Percentiles rank a stretch among this genome's conserved stretches.
Conservation (phyloP, 495 filamentous ascomycete genomes). For the Letharia lupina region DNA sequence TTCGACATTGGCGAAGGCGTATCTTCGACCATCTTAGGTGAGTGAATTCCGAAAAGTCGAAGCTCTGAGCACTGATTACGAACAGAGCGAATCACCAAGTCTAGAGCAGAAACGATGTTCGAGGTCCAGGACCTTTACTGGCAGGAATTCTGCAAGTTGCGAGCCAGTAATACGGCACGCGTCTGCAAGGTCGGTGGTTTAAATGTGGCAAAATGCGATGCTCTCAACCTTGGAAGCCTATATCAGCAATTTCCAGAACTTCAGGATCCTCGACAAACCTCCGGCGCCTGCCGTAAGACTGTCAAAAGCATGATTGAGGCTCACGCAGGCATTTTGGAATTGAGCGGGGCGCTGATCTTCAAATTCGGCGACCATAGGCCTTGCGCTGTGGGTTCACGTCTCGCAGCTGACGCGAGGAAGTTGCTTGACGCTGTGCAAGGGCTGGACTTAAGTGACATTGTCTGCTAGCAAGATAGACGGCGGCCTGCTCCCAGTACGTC, state of each 20-base stretch:
- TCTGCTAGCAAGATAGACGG: neutral
- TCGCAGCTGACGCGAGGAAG: neutral
- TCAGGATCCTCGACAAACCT: neutral
- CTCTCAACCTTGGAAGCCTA: neutral
- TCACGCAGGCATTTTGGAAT: neutral
- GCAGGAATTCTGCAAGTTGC: slow-evolving; percentile 1
- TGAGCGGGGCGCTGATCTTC: neutral
- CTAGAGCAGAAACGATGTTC: slow-evolving; percentile 5
- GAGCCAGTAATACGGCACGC: neutral
- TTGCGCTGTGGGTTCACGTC: slow-evolving; percentile 7
- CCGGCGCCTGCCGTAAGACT: neutral
- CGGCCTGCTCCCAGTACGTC: neutral
- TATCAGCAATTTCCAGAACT: slow-evolving; percentile 10
- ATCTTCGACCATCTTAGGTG: slow-evolving; percentile 2
- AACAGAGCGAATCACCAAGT: neutral
- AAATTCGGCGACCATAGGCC: neutral
- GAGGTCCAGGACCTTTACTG: neutral
- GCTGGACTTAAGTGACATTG: neutral
- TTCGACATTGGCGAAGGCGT: neutral
- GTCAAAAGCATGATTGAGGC: slow-evolving; percentile 1
- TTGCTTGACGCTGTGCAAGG: slow-evolving; percentile 5
- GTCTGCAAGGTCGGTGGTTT: neutral
- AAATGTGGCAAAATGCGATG: neutral
- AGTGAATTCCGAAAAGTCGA: neutral
- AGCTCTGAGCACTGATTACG: neutral